A percentile compares a stretch with the other conserved stretches of the same genome.
Evolutionary conservation across 176 grass and related monocot genomes (phyloP).

Genomic region (Triticum dicoccoides): DNA sequence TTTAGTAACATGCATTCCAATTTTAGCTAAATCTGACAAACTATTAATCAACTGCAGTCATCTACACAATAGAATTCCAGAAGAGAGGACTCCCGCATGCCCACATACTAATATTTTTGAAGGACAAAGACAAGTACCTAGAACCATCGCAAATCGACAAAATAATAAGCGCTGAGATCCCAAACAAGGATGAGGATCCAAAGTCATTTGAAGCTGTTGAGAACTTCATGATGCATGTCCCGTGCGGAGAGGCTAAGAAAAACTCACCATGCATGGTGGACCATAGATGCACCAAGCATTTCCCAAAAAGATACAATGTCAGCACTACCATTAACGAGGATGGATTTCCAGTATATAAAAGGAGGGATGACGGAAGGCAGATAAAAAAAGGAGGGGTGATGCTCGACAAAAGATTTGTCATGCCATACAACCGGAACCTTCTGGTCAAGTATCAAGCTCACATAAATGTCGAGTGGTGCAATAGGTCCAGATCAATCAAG

Average conservation of each 20-base stretch:
- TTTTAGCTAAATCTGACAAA: no score
- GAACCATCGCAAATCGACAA: neutral
- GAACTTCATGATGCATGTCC: constrained; percentile 9
- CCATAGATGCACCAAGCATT: neutral
- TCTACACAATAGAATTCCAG: no score
- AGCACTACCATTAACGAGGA: neutral
- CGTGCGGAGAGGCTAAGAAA: neutral
- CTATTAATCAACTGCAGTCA: no score
- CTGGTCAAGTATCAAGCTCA: constrained; percentile 12
- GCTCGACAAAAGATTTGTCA: no score
- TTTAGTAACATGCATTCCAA: no score
- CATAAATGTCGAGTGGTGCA: constrained; percentile 30
- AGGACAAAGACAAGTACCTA: neutral
- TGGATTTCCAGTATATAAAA: no score
- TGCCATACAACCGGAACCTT: neutral
- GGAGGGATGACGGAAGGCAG: neutral
- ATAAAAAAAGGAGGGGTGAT: neutral
- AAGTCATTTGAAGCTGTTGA: neutral
- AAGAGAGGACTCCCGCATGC: no score
- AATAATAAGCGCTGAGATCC: neutral
- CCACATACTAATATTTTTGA: neutral
- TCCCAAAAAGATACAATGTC: neutral
- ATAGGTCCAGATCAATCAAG: constrained; percentile 8
- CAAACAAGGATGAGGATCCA: neutral
- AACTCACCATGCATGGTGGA: constrained; percentile 3